A percentile compares a stretch with the other conserved stretches of the same genome.
Conservation (phyloP, 2,329 filamentous ascomycete species). For the Penicillium palitans region DNA sequence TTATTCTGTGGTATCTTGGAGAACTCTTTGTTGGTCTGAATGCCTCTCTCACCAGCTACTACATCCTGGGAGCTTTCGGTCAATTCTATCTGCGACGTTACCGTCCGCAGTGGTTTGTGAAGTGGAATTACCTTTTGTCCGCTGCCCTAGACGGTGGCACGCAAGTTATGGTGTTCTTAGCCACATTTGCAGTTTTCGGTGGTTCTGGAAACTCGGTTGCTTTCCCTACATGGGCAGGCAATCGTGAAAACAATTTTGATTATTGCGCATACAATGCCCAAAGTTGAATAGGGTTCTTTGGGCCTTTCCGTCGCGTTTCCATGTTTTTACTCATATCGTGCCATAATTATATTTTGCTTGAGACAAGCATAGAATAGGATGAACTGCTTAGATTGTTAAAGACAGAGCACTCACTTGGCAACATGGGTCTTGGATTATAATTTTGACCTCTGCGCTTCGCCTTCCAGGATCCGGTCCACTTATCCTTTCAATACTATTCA, state of each 20-base stretch:
- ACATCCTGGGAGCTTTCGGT: neutral
- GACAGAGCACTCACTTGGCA: neutral
- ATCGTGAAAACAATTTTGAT: neutral
- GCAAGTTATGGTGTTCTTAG: neutral
- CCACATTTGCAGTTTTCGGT: neutral
- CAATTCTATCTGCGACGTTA: neutral
- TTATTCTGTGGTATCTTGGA: neutral
- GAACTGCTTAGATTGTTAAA: neutral
- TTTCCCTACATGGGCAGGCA: neutral
- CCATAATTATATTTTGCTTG: neutral
- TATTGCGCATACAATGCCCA: neutral
- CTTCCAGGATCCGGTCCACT: too few relatives aligned
- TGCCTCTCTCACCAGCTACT: neutral
- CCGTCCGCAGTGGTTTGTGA: neutral
- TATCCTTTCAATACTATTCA: too few relatives aligned
- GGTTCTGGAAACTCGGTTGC: neutral
- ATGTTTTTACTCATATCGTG: neutral
- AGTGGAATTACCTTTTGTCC: neutral
- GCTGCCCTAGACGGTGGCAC: neutral
- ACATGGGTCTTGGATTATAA: neutral
- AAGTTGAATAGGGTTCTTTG: neutral
- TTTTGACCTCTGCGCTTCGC: neutral
- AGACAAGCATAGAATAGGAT: neutral
- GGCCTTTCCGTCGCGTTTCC: neutral
- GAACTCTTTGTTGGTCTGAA: neutral